Conservation (phyloP, 345 rosid genomes). For the Euclidium syriacum region DNA sequence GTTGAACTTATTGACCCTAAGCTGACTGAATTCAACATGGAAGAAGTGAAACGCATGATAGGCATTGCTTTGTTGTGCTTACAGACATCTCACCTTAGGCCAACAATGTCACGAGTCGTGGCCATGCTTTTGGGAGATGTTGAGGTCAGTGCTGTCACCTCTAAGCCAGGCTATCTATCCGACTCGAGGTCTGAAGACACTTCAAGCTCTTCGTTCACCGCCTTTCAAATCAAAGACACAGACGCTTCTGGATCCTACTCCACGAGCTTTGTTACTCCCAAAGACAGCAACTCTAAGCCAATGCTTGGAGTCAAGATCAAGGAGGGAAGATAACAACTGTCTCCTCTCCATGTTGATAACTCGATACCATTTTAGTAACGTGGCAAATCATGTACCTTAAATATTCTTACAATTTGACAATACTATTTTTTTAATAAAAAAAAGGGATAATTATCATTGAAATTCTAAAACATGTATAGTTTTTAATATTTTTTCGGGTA, state of each 20-base stretch:
- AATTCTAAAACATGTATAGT: no score
- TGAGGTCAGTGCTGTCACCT: slow-evolving; percentile 42
- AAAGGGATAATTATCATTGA: no score
- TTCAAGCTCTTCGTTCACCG: slow-evolving; percentile 27
- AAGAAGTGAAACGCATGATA: slow-evolving; percentile 44
- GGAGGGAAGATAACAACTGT: slow-evolving; percentile 19
- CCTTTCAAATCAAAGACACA: neutral
- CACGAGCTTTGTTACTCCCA: slow-evolving; percentile 11
- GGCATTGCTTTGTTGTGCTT: slow-evolving; percentile 61
- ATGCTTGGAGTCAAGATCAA: slow-evolving; percentile 13
- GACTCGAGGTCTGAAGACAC: slow-evolving; percentile 48
- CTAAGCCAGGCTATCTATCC: slow-evolving; percentile 51
- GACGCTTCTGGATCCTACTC: neutral
- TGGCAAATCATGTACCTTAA: no score
- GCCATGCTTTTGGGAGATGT: slow-evolving; percentile 66
- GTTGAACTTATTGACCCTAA: slow-evolving; percentile 39
- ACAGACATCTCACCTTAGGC: slow-evolving; percentile 53
- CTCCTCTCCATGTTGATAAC: no score
- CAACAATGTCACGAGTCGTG: slow-evolving; percentile 60
- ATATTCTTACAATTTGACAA: no score
- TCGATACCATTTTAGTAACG: no score
- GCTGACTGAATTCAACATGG: slow-evolving; percentile 33
- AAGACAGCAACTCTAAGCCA: neutral
- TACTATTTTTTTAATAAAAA: no score
- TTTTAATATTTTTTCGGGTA: no score